Evolutionary conservation across 2,329 filamentous ascomycete genomes (phyloP), one percentile per base, ranked within the genome.

Genomic region (Tolypocladium pustulatum): DNA sequence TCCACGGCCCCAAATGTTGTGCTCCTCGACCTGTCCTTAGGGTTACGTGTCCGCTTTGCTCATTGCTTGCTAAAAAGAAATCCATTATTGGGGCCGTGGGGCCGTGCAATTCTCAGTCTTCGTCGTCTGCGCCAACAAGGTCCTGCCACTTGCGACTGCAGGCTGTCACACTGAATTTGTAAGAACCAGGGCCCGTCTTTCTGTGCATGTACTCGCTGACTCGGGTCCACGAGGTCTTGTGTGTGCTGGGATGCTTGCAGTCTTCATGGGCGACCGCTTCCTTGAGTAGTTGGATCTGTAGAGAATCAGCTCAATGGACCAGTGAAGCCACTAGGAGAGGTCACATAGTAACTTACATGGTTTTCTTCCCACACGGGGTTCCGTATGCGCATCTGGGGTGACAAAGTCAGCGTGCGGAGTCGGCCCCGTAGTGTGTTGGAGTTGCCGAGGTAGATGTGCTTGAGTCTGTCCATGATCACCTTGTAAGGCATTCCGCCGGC

Each of bases 91-190:
- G 13, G 13, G 15, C n/a, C n/a, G n/a, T n/a, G n/a, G n/a, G n/a
- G n/a, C n/a, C n/a, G n/a, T n/a, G n/a, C n/a, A n/a, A n/a, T 20
- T 41, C 38, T 20, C n/a, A 2, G 7, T n/a, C 17, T 49, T 17
- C 12, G 7, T 51, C 27, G 32, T n/a, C 17, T 1, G 0, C 27
- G 17, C 72, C 66, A 10, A 5, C 5, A 55, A 81, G 67, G 57
- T 78, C 73, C 58, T 81, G 75, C 78, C 81, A 86, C 59, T 80
- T 79, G 71, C 81, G 83, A 40, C 79, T 78, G 63, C 82, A 84
- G 0, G 83, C 84, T 13, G 80, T 77, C 62, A 80, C 77, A 10
- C 82, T 82, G 65, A 86, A 87, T 54, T 73, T 74, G 66, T 86
- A 86, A 3, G 79, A 79, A 2, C 81, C 82, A 1, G 81, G 82